Evolutionary conservation across 257 asterid species (phyloP), one percentile per base, ranked within the genome.

Genomic region (Pogostemon cablin): DNA sequence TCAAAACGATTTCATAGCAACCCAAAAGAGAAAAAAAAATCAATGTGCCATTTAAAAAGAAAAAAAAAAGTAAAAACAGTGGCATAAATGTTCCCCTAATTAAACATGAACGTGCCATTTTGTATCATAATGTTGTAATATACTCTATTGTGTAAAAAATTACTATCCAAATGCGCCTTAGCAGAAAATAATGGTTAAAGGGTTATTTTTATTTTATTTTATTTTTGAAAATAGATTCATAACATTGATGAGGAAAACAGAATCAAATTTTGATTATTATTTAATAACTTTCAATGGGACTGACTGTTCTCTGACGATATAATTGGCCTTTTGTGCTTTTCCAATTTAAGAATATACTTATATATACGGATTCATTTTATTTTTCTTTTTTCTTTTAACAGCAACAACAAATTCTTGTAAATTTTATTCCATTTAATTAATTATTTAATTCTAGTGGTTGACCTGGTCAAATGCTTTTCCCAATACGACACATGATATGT

Each of bases 401-500:
- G 63, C 47, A 54, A 55, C 37, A 34, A 47, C 38, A 76, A 34
- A 69, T 53, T 64, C 69, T n/a, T 12, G 53, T 41, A 7, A 72
- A 46, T n/a, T 41, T 48, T 47, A n/a, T 77, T 57, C 65, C 40
- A 42, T 77, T 66, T 7, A 60, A 53, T 58, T 7, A 56, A 63
- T 71, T 40, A 42, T 77, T 66, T 7, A 60, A 53, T 58, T 7
- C 62, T 50, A 39, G 73, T 52, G 52, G n/a, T 66, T 70, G 80
- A 79, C 77, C 50, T 15, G 63, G 83, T 74, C 77, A 74, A 74
- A 65, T 69, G 67, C 74, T 20, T 74, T 69, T 69, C 73, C 80
- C 77, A 56, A 78, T 34, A 69, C 55, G 64, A 63, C 71, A 74
- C 77, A 65, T 77, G 74, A 57, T 42, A 62, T 42, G 60, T 57